Base-by-base conservation (phyloP, 73 alveolate genomes). In the Blepharisma japonicum region DNA sequence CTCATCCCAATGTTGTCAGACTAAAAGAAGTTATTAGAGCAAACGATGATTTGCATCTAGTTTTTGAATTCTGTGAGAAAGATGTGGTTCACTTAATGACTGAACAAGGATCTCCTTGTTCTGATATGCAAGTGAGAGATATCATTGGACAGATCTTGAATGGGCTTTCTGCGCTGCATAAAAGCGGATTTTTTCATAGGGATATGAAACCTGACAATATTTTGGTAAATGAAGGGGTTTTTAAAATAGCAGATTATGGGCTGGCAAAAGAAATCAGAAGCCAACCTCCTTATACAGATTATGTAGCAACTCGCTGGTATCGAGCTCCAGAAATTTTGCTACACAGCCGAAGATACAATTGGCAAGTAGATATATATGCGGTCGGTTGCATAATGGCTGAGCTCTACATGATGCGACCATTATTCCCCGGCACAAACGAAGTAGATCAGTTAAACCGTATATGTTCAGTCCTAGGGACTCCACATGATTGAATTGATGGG, bases 261-360 rank as follows among this genome's bases (percentile, higher is more conserved):
- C 82, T 98, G 77, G 99, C 99, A 21, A 91, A 98, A 78, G 99
- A 98, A 70, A 94, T 96, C 76, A 85, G 99, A 51, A 88, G 98
- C 18, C 89, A 94, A 6, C 99, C 99, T 6, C 99, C 99, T 20
- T 97, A 91, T 81, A 98, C 99, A 47, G 99, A 98, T 68, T 98
- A 98, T 72, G 99, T 98, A 50, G 87, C 97, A 68, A 98, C 99
- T n/a, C 86, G 99, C 71, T 98, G 99, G 99, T 98, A 97, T 82
- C 54, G 99, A 55, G 99, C 99, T n/a, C 99, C 99, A 46, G 99
- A 98, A 91, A 97, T 70, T 70, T 45, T 70, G 14, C 46, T 70
- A n/a, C 18, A 25, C 9, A 7, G 47, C 11, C 11, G 42, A 47
- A 25, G 66, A 11, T 70, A 70, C 39, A 70, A 25, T 45, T 70